phyloP scores from a whole-genome alignment of 75 land plant species.

The Pinus albicaulis region DNA sequence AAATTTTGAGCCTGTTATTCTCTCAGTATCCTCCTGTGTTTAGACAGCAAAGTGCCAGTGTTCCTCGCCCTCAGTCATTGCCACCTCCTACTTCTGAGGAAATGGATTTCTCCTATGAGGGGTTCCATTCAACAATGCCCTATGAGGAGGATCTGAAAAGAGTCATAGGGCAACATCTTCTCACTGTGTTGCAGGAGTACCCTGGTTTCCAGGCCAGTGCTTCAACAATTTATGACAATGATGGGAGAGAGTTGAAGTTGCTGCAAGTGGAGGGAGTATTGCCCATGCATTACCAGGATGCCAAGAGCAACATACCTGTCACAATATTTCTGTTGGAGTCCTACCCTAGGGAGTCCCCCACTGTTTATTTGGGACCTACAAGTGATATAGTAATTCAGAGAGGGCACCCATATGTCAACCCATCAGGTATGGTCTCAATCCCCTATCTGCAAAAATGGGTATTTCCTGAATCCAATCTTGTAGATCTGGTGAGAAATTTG shows the following conservation, averaged over 20 bases:
- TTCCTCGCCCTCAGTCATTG: slow-evolving; percentile 27
- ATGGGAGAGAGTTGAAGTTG: slow-evolving; percentile 73
- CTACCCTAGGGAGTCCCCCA: slow-evolving; percentile 78
- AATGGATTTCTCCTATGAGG: slow-evolving; percentile 7
- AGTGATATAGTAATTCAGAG: slow-evolving; percentile 87
- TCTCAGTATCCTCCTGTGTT: slow-evolving; percentile 86
- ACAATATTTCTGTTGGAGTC: slow-evolving; percentile 88
- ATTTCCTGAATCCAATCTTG: slow-evolving; percentile 83
- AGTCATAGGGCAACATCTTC: slow-evolving; percentile 88
- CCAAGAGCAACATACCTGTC: slow-evolving; percentile 83
- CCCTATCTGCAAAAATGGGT: slow-evolving; percentile 83
- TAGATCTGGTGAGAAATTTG: slow-evolving; percentile 65
- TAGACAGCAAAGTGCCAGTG: slow-evolving; percentile 30
- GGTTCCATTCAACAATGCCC: slow-evolving; percentile 81
- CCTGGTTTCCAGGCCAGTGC: slow-evolving; percentile 77
- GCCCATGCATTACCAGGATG: slow-evolving; percentile 69
- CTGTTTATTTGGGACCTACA: slow-evolving; percentile 83
- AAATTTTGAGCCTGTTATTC: slow-evolving; percentile 52
- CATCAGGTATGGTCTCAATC: slow-evolving; percentile 74
- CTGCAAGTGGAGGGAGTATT: slow-evolving; percentile 91
- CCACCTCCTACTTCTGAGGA: slow-evolving; percentile 6
- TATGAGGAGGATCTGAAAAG: slow-evolving; percentile 85
- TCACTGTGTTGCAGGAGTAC: slow-evolving; percentile 55
- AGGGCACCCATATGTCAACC: slow-evolving; percentile 72
- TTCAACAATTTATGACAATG: slow-evolving; percentile 76